These are phyloP conservation scores for Astrothelium subdiscretum DNA, from an alignment of 495 filamentous ascomycete genomes.

Conservation along the genomic window DNA sequence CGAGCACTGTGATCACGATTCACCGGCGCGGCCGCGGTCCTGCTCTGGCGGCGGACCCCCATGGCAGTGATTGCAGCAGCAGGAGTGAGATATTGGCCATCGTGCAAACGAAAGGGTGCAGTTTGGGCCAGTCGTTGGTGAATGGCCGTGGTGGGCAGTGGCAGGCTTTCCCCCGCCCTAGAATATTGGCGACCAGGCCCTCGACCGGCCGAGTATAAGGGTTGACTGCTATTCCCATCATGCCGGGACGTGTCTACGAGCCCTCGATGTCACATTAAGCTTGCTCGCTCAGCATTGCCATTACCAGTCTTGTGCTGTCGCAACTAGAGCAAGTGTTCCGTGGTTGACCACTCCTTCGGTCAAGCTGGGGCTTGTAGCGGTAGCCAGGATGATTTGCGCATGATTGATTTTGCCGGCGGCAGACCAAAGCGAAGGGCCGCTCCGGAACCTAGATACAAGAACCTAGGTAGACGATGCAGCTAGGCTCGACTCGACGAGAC, in stretches of 20 bases:
- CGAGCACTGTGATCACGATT: neutral
- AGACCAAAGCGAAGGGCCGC: slow-evolving; percentile 2
- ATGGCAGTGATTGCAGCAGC: neutral
- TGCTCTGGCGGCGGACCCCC: neutral
- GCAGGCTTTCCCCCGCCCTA: neutral
- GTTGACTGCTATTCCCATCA: neutral
- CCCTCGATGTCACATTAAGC: neutral
- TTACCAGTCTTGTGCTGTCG: neutral
- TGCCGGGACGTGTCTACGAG: neutral
- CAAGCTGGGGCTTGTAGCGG: neutral
- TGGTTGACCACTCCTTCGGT: neutral
- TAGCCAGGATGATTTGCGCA: neutral
- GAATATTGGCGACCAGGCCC: slow-evolving; percentile 1
- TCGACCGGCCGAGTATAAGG: neutral
- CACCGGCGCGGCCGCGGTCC: neutral
- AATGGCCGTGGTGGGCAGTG: neutral
- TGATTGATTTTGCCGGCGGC: neutral
- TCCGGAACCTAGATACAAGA: slow-evolving; percentile 2
- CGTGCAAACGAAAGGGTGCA: neutral
- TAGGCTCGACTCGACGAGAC: neutral
- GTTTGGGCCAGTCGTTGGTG: neutral
- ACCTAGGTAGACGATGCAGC: neutral
- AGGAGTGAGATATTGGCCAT: neutral
- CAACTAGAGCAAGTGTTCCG: neutral
- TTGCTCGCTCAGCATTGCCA: neutral